A percentile compares a stretch with the other conserved stretches of the same genome.
Evolutionary conservation across 352 stramenopile genomes (phyloP).

Genomic region (Phytopythium mirpurense): DNA sequence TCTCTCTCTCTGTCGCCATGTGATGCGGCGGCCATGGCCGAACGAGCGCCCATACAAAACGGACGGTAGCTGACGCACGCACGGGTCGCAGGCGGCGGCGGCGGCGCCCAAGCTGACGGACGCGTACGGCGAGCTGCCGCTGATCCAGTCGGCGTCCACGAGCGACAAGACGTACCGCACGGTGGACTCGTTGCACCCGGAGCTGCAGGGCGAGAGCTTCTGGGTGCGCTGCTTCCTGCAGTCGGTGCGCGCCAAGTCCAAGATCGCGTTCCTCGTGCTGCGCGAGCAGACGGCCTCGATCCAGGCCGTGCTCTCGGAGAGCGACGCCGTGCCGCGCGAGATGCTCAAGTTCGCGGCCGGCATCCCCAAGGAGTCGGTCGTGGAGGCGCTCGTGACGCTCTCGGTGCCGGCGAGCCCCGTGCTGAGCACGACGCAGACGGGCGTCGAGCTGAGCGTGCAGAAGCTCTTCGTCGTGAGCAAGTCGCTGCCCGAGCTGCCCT

Average conservation of each 20-base stretch:
- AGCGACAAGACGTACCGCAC: constrained; percentile 67
- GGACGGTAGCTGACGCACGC: too few relatives aligned
- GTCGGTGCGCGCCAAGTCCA: constrained; percentile 91
- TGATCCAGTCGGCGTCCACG: constrained; percentile 88
- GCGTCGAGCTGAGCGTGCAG: constrained; percentile 93
- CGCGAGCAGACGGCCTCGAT: constrained; percentile 95
- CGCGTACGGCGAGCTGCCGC: constrained; percentile 83
- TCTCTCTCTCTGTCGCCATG: too few relatives aligned
- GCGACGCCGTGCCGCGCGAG: constrained; percentile 87
- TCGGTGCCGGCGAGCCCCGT: constrained; percentile 85
- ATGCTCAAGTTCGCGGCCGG: constrained; percentile 97
- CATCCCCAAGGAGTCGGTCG: constrained; percentile 94
- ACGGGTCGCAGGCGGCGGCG: constrained; percentile 44
- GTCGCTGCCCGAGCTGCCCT: constrained; percentile 86
- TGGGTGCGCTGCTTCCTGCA: constrained; percentile 95
- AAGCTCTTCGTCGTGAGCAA: constrained; percentile 96
- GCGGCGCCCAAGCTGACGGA: constrained; percentile 71
- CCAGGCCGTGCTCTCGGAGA: constrained; percentile 88
- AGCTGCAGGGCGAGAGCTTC: constrained; percentile 84
- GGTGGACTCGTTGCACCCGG: constrained; percentile 37
- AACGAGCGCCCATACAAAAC: too few relatives aligned
- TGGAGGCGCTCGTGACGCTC: constrained; percentile 95
- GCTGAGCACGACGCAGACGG: constrained; percentile 91
- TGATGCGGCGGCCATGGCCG: too few relatives aligned
- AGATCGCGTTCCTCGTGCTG: constrained; percentile 96